Evolutionary conservation across 2,329 filamentous ascomycete genomes (phyloP).

Genomic region (Cyphellophora europaea): DNA sequence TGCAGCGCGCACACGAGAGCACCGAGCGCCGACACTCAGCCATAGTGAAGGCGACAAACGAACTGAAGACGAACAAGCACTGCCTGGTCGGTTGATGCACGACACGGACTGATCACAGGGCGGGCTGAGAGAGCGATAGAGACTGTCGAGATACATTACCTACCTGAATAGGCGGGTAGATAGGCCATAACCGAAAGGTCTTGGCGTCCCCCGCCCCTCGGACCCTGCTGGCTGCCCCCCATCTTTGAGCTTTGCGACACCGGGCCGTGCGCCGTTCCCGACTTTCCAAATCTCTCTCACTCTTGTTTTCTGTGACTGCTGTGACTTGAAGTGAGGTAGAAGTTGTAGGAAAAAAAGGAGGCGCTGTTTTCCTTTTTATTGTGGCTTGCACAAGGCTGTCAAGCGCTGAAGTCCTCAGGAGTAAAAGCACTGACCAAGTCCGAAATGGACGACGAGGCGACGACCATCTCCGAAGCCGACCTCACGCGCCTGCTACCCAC

Average conservation of each 20-base stretch:
- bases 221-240: too few species aligned
- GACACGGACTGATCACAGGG: too few species aligned
- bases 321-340: too few species aligned
- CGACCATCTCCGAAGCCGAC: conserved; percentile 20
- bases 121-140: too few species aligned
- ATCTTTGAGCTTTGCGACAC: too few species aligned
- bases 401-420: conserved; percentile 1
- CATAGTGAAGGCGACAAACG: conserved; percentile 8
- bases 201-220: too few species aligned
- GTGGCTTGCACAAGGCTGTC: conserved; percentile 1
- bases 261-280: too few species aligned
- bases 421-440: background rate
- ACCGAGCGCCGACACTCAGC: conserved; percentile 20
- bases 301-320: too few species aligned
- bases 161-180: too few species aligned
- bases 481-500: conserved; percentile 19
- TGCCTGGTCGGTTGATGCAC: background rate
- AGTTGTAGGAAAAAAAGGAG: background rate
- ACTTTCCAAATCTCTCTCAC: too few species aligned
- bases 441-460: conserved; percentile 4
- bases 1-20: conserved; percentile 20
- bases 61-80: background rate
- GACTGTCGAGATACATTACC: too few species aligned
- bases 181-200: too few species aligned
- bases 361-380: conserved; percentile 1